Conservation (phyloP, 2,329 filamentous ascomycete species). For the Penicillium hesseltinei region DNA sequence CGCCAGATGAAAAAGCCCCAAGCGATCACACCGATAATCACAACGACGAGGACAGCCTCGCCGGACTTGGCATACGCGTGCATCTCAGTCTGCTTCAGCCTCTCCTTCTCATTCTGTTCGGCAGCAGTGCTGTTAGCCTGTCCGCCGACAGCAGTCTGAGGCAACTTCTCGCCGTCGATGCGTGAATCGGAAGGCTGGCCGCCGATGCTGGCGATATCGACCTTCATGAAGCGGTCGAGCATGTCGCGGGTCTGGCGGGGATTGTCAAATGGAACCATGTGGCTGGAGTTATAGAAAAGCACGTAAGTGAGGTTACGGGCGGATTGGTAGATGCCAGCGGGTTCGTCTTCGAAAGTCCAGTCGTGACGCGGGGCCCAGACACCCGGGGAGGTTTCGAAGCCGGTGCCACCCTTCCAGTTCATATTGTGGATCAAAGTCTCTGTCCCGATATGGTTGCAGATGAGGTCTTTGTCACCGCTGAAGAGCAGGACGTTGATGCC, state of each 20-base stretch:
- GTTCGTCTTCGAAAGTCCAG: constrained; percentile 88
- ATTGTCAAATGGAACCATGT: constrained; percentile 97
- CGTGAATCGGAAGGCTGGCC: constrained; percentile 73
- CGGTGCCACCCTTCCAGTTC: constrained; percentile 86
- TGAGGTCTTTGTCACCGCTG: constrained; percentile 88
- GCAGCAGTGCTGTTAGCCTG: constrained; percentile 67
- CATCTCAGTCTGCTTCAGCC: constrained; percentile 83
- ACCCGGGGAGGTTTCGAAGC: constrained; percentile 83
- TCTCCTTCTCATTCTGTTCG: constrained; percentile 66
- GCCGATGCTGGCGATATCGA: constrained; percentile 87
- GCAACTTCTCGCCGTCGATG: constrained; percentile 81
- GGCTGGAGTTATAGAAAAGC: constrained; percentile 89
- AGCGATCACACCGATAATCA: constrained; percentile 66
- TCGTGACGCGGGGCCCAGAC: constrained; percentile 88
- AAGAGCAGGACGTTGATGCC: constrained; percentile 77
- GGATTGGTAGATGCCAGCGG: constrained; percentile 88
- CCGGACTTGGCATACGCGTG: constrained; percentile 84
- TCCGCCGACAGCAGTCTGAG: constrained; percentile 72
- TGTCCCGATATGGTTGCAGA: constrained; percentile 95
- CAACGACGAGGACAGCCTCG: constrained; percentile 78
- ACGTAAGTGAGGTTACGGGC: constrained; percentile 95
- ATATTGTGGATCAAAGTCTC: constrained; percentile 87
- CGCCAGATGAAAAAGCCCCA: constrained; percentile 73
- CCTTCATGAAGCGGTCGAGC: constrained; percentile 93
- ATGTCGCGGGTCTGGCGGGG: constrained; percentile 86